Evolutionary conservation across 2,329 filamentous ascomycete genomes (phyloP).

Genomic region (Teratosphaeria epicoccoides): DNA sequence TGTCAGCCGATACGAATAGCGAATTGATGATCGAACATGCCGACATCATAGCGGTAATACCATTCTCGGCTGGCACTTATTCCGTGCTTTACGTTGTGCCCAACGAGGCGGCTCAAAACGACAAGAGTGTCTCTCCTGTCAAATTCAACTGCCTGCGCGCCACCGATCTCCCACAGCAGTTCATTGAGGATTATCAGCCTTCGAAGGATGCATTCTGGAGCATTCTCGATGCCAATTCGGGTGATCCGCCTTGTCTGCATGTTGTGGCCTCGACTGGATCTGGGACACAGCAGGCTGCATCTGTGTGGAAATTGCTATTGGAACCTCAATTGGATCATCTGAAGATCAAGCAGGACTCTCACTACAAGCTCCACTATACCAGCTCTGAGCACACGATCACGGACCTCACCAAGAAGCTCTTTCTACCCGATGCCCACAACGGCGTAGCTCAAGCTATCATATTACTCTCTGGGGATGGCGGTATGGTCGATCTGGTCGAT

Average conservation of each 20-base stretch:
- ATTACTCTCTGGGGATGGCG: constrained; percentile 80
- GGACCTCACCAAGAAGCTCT: constrained; percentile 45
- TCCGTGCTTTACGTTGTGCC: constrained; percentile 15
- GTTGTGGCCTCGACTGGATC: constrained; percentile 37
- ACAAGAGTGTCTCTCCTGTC: constrained; percentile 9
- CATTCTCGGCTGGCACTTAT: constrained; percentile 10
- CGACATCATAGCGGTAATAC: constrained; percentile 17
- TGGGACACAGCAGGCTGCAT: constrained; percentile 31
- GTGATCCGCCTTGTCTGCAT: constrained; percentile 22
- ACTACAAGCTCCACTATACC: constrained; percentile 51
- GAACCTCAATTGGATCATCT: constrained; percentile 28
- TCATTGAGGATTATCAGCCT: constrained; percentile 14
- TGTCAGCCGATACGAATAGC: too few species aligned
- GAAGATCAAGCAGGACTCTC: constrained; percentile 20
- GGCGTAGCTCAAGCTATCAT: constrained; percentile 52
- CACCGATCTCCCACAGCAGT: constrained; percentile 15
- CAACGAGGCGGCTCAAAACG: constrained; percentile 10
- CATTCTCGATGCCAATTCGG: constrained; percentile 5
- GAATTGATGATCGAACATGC: not conserved
- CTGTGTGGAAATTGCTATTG: constrained; percentile 30
- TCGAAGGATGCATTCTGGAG: constrained; percentile 14
- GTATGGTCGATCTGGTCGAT: constrained; percentile 73
- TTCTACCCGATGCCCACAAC: constrained; percentile 41
- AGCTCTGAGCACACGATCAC: constrained; percentile 52
- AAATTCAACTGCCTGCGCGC: constrained; percentile 14